A percentile compares a stretch with the other conserved stretches of the same genome.
phyloP scores from a whole-genome alignment of 177 flowering plant genomes.

The Vitis hybrid region DNA sequence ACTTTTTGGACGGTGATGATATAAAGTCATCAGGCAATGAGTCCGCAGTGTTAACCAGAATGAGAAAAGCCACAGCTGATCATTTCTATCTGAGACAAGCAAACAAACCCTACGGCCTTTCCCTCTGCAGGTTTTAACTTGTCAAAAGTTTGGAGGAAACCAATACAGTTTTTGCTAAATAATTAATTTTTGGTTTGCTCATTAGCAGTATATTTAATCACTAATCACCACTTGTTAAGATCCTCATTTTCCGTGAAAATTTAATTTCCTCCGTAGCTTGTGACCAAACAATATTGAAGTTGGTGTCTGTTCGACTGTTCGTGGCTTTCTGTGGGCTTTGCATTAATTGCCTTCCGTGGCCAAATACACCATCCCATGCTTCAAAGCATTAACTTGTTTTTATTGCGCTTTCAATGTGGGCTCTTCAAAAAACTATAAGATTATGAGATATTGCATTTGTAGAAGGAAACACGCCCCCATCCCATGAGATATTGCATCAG shows the following conservation, averaged over 20 bases:
- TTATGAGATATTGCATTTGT: too few species aligned
- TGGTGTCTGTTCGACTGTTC: slow-evolving; percentile 14
- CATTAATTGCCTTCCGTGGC: slow-evolving; percentile 16
- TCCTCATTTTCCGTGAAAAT: slow-evolving; percentile 19
- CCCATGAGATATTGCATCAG: too few species aligned
- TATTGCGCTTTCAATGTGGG: too few species aligned
- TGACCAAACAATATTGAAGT: slow-evolving; percentile 10
- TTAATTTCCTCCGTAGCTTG: slow-evolving; percentile 3
- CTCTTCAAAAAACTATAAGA: too few species aligned
- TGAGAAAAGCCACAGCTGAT: neutral
- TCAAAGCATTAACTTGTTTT: neutral
- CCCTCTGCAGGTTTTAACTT: slow-evolving; percentile 27
- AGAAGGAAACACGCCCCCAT: too few species aligned
- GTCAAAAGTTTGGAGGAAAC: slow-evolving; percentile 17
- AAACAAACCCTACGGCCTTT: slow-evolving; percentile 14
- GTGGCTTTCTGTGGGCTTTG: slow-evolving; percentile 4
- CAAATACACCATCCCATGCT: slow-evolving; percentile 13
- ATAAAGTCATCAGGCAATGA: neutral
- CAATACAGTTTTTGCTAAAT: slow-evolving; percentile 10
- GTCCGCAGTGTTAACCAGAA: neutral
- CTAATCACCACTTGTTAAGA: neutral
- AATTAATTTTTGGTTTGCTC: slow-evolving; percentile 7
- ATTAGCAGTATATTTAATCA: slow-evolving; percentile 15
- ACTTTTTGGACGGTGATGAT: too few species aligned
- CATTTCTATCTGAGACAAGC: slow-evolving; percentile 13